Evolutionary conservation across 805 yeast species (phyloP).

Genomic region (Candida multigemmis): DNA sequence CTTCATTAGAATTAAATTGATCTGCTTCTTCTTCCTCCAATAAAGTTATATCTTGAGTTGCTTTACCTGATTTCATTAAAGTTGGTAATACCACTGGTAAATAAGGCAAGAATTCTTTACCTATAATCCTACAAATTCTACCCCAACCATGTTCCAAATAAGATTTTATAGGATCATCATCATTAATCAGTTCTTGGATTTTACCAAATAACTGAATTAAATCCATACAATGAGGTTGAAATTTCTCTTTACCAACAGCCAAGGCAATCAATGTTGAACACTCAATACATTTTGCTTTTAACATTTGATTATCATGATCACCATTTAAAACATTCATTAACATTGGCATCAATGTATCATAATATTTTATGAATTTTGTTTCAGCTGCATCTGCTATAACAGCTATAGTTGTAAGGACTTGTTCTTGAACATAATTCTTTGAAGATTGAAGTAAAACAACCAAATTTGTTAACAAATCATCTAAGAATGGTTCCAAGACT

Average conservation of each 20-base stretch:
- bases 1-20: slow-evolving; percentile 74
- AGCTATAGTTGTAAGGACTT: slow-evolving; percentile 92
- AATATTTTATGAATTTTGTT: slow-evolving; percentile 78
- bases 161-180: slow-evolving; percentile 81
- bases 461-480: slow-evolving; percentile 64
- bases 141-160: slow-evolving; percentile 96
- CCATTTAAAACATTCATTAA: slow-evolving; percentile 69
- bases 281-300: slow-evolving; percentile 91
- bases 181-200: slow-evolving; percentile 53
- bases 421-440: slow-evolving; percentile 92
- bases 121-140: slow-evolving; percentile 78
- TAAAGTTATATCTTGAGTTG: slow-evolving; percentile 80
- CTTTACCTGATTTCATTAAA: slow-evolving; percentile 76
- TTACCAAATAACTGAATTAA: slow-evolving; percentile 61
- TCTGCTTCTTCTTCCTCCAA: slow-evolving; percentile 86
- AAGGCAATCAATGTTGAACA: slow-evolving; percentile 90
- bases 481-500: slow-evolving; percentile 86
- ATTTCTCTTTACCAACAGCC: slow-evolving; percentile 91
- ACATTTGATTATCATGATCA: slow-evolving; percentile 66
- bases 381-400: slow-evolving; percentile 96
- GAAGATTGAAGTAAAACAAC: slow-evolving; percentile 74
- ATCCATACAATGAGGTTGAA: slow-evolving; percentile 65
- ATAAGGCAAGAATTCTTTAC: slow-evolving; percentile 77
- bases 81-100: slow-evolving; percentile 85
- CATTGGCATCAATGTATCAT: slow-evolving; percentile 90